A percentile compares a stretch with the other conserved stretches of the same genome.
These are phyloP conservation scores for Metschnikowia henanensis DNA, from an alignment of 805 yeast genomes.

Conservation along the genomic window DNA sequence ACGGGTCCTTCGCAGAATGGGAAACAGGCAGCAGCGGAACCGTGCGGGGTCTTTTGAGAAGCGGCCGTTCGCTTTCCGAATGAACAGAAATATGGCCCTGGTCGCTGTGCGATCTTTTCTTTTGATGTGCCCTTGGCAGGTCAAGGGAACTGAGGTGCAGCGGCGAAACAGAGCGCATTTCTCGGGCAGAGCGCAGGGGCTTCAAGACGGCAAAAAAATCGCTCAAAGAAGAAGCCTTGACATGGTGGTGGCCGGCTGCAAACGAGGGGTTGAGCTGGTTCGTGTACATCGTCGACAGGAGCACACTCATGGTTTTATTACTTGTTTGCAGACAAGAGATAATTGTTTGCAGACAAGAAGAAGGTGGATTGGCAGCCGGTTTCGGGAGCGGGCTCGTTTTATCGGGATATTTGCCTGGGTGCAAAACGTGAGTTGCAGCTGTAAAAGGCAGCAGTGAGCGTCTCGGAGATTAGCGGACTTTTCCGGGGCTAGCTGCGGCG, in stretches of 20 bases:
- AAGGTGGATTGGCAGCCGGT: too few relatives aligned
- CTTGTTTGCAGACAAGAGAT: too few relatives aligned
- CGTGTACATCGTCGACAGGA: conserved; percentile 31
- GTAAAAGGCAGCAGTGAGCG: neutral
- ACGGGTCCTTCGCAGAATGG: neutral
- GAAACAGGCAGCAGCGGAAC: conserved; percentile 17
- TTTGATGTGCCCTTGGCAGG: conserved; percentile 5
- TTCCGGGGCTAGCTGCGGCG: neutral
- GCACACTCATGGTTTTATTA: conserved; percentile 28
- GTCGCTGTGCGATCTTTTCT: conserved; percentile 33
- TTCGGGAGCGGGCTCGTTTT: too few relatives aligned
- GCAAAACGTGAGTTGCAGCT: neutral
- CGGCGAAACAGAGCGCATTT: conserved; percentile 12
- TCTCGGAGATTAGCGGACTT: neutral
- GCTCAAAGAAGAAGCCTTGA: conserved; percentile 35
- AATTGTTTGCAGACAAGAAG: too few relatives aligned
- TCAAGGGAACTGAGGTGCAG: conserved; percentile 6
- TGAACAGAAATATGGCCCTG: neutral
- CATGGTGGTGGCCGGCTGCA: conserved; percentile 25
- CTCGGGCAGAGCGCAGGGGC: conserved; percentile 16
- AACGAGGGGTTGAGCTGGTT: conserved; percentile 27
- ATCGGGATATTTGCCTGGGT: too few relatives aligned
- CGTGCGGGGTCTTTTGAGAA: conserved; percentile 11
- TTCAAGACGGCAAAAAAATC: conserved; percentile 32
- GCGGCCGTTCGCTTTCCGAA: neutral